Base-by-base conservation (phyloP, 2,329 filamentous ascomycete species). In the Colletotrichum gloeosporioides region DNA sequence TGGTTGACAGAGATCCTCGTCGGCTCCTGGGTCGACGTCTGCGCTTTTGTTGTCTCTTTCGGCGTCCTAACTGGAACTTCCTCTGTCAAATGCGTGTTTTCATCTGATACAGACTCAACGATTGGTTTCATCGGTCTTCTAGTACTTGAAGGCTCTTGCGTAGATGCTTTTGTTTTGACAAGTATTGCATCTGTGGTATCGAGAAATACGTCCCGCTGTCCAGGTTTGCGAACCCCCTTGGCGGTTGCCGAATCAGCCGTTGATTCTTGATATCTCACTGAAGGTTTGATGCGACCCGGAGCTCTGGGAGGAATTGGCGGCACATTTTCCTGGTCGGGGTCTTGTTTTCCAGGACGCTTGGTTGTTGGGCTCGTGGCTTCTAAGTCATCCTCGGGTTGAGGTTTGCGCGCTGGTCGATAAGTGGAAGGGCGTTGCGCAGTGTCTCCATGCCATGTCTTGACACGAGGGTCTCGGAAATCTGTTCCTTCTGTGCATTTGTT, bases 391-490 rank as follows among this genome's bases (percentile, higher is more conserved):
- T 27, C 29, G 32, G 34, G 18, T 6, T 8, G 8, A 18, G 8
- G 34, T 18, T 29, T 32, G 22, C 44, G 34, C 7, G 29, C 55
- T 25, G 49, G 59, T 7, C 74, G 64, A 22, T 65, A 69, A 5
- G 59, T 74, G 9, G 74, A 76, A 9, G 74, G 74, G 22, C 71
- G 74, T 31, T 76, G 74, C 22, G 49, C 22, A 22, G 57, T 69
- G n/a, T 69, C 39, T n/a, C 74, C 74, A 15, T 76, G 74, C 74
- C 74, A 76, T 18, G 74, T 74, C 16, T 62, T 74, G 13, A 55
- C 64, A 12, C 74, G 59, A 64, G 44, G 29, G n/a, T 74, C 64
- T 73, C 70, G 59, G 36, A 65, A 22, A 13, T 59, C 49, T 8
- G 36, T 68, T 15, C 62, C 25, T 22, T 44, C 70, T 69, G 29